Percentiles rank a stretch among this genome's conserved stretches.
Evolutionary conservation across 805 yeast species (phyloP).

Genomic region (Spathaspora girioi): DNA sequence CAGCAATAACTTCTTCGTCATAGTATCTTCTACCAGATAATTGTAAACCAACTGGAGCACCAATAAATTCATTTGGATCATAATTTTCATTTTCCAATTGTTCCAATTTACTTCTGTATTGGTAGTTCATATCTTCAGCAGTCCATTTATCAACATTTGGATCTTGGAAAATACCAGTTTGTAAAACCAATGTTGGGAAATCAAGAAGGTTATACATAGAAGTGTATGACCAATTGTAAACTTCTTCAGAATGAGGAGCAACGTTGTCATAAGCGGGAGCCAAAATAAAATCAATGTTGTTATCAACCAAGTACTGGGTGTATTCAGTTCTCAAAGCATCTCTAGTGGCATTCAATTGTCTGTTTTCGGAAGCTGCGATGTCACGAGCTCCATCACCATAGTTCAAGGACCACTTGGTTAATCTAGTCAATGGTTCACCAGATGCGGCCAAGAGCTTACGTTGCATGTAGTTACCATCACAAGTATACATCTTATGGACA

Average conservation of each 20-base stretch:
- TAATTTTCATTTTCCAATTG: slow-evolving; percentile 46
- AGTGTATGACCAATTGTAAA: slow-evolving; percentile 79
- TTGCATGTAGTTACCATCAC: slow-evolving; percentile 67
- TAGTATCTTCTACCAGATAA: slow-evolving; percentile 50
- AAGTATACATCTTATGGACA: slow-evolving; percentile 52
- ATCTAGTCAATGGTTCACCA: slow-evolving; percentile 67
- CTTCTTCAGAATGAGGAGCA: slow-evolving; percentile 61
- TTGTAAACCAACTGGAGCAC: slow-evolving; percentile 56
- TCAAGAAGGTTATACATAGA: slow-evolving; percentile 70
- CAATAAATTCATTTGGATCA: slow-evolving; percentile 43
- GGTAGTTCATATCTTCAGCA: slow-evolving; percentile 23
- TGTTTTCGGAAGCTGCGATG: slow-evolving; percentile 48
- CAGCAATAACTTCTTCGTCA: slow-evolving; percentile 56
- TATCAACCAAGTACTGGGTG: slow-evolving; percentile 46
- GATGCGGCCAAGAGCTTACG: slow-evolving; percentile 48
- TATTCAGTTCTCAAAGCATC: slow-evolving; percentile 59
- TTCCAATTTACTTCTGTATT: slow-evolving; percentile 46
- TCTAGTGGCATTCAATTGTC: slow-evolving; percentile 51
- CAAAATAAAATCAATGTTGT: slow-evolving; percentile 61
- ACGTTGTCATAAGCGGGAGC: slow-evolving; percentile 67
- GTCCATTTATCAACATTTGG: slow-evolving; percentile 50
- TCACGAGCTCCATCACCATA: slow-evolving; percentile 55
- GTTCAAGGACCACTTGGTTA: slow-evolving; percentile 59
- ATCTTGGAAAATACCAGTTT: slow-evolving; percentile 60
- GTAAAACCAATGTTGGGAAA: slow-evolving; percentile 62